Percentiles rank a stretch among this genome's conserved stretches.
These are phyloP conservation scores for Chalaropsis ovoidea DNA, from an alignment of 2,329 filamentous ascomycete species.

Conservation along the genomic window DNA sequence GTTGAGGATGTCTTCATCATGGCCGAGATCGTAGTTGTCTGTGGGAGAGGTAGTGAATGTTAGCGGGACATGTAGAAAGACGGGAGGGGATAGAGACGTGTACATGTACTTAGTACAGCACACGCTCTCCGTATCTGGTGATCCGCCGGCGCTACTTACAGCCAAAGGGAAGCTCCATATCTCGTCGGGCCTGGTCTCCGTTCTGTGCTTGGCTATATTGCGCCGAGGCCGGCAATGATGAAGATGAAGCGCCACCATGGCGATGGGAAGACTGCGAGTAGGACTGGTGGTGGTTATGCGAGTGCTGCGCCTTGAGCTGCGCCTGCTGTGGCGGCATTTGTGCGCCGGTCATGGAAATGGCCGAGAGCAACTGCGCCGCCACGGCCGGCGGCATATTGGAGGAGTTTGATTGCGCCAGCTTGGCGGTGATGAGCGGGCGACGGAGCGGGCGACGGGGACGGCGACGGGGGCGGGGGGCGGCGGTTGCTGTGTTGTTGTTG, in stretches of 20 bases:
- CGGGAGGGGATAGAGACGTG: not conserved
- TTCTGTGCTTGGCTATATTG: slow-evolving; percentile 8
- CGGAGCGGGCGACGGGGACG: not conserved
- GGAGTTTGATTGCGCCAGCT: slow-evolving; percentile 20
- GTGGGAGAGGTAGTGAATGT: slow-evolving; percentile 13
- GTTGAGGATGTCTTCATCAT: slow-evolving; percentile 29
- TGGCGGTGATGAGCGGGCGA: not conserved
- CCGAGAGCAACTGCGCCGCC: slow-evolving; percentile 24
- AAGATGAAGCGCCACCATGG: not conserved
- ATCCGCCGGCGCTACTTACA: slow-evolving; percentile 43
- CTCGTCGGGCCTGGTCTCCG: slow-evolving; percentile 30
- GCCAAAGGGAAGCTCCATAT: slow-evolving; percentile 52
- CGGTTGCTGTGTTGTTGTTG: too few relatives aligned
- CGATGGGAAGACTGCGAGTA: slow-evolving; percentile 9
- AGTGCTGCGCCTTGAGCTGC: slow-evolving; percentile 5
- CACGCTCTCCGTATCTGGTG: too few relatives aligned
- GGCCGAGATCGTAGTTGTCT: slow-evolving; percentile 38
- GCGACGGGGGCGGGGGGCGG: too few relatives aligned
- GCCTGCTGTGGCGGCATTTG: slow-evolving; percentile 12
- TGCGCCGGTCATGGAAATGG: slow-evolving; percentile 23
- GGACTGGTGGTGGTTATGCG: not conserved
- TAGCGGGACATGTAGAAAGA: slow-evolving; percentile 6
- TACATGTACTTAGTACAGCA: too few relatives aligned
- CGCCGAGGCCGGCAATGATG: not conserved
- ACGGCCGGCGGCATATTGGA: slow-evolving; percentile 19